Percentiles rank a stretch among this genome's conserved stretches.
Evolutionary conservation across 805 yeast species (phyloP).

Genomic region (Saccharomycopsis fibuligera): DNA sequence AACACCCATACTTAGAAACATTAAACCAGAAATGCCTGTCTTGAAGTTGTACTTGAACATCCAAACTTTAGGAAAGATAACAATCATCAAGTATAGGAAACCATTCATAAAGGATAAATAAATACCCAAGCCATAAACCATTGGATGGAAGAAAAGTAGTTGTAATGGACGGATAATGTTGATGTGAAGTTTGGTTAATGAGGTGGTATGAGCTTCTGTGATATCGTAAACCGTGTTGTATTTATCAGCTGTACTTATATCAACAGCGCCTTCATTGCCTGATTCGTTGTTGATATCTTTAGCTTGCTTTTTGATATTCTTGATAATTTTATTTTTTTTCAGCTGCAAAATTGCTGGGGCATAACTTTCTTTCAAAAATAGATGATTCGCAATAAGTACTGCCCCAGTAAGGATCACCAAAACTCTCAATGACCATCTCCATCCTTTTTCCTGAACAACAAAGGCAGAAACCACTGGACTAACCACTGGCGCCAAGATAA

Average conservation of each 20-base stretch:
- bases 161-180: conserved; percentile 51
- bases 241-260: too few species aligned
- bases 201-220: conserved; percentile 30
- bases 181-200: conserved; percentile 38
- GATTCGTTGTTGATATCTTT: conserved; percentile 46
- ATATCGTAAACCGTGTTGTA: conserved; percentile 56
- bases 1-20: conserved; percentile 51
- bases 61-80: conserved; percentile 53
- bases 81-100: conserved; percentile 56
- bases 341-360: conserved; percentile 44
- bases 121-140: conserved; percentile 55
- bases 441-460: conserved; percentile 41
- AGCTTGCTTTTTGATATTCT: conserved; percentile 40
- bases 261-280: too few species aligned
- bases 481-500: conserved; percentile 50
- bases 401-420: conserved; percentile 47
- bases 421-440: conserved; percentile 65
- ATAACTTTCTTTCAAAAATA: conserved; percentile 51
- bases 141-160: conserved; percentile 50
- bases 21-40: conserved; percentile 47
- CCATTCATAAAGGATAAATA: conserved; percentile 64
- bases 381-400: conserved; percentile 36
- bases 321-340: conserved; percentile 39
- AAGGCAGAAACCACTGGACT: conserved; percentile 57
- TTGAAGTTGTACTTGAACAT: conserved; percentile 39